These are phyloP conservation scores for Oidium heveae DNA, from an alignment of 2,329 filamentous ascomycete genomes.

Conservation along the genomic window DNA sequence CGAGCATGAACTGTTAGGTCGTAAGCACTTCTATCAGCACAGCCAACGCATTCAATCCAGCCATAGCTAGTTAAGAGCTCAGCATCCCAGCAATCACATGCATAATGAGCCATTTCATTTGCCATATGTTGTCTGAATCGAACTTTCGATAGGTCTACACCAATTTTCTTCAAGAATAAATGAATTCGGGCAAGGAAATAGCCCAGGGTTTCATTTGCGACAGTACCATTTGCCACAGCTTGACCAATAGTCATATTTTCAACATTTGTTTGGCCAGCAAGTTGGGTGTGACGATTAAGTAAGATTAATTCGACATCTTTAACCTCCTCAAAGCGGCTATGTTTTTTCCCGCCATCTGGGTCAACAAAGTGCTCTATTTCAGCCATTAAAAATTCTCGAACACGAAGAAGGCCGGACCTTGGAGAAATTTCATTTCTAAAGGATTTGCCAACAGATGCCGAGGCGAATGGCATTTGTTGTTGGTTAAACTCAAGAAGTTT, in stretches of 20 bases:
- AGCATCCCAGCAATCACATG: conserved; percentile 92
- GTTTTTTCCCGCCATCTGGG: conserved; percentile 83
- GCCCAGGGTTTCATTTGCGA: conserved; percentile 93
- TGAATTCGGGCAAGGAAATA: conserved; percentile 93
- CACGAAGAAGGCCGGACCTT: conserved; percentile 67
- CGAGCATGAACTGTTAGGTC: conserved; percentile 82
- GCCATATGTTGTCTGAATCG: conserved; percentile 95
- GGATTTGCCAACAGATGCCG: conserved; percentile 88
- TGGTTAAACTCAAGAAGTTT: conserved; percentile 96
- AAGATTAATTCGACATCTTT: conserved; percentile 63
- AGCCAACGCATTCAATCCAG: conserved; percentile 97
- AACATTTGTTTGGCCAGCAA: conserved; percentile 58
- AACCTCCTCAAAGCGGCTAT: conserved; percentile 65
- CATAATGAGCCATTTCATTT: conserved; percentile 81
- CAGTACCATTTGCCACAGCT: conserved; percentile 56
- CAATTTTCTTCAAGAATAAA: conserved; percentile 70
- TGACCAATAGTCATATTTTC: conserved; percentile 56
- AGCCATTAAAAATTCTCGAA: conserved; percentile 95
- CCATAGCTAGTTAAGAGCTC: conserved; percentile 78
- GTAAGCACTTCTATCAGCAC: conserved; percentile 85
- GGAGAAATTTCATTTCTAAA: conserved; percentile 98
- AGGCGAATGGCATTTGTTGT: conserved; percentile 85
- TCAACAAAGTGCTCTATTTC: conserved; percentile 98
- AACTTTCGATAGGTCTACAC: conserved; percentile 66
- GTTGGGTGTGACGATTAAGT: conserved; percentile 63